Evolutionary conservation across 306 rosid species (phyloP), one percentile per base, ranked within the genome.

Genomic region (Lagenaria siceraria): DNA sequence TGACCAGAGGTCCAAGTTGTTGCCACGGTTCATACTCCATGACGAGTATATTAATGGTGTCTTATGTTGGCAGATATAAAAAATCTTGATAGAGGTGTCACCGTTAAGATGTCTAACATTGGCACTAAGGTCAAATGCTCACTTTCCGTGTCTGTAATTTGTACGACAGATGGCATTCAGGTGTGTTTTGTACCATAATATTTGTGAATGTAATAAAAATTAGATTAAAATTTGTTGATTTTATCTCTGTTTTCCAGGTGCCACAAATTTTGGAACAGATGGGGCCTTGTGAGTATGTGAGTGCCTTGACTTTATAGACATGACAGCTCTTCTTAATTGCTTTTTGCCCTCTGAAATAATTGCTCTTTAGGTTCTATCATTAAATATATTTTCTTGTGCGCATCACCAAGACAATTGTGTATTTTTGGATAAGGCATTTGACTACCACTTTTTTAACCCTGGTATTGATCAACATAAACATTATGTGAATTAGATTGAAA

Each of bases 281-380:
- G 54, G 98, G 98, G 80, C 75, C 74, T 49, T 92, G 98, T 72
- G 76, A 88, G 80, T 95, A 92, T 78, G 98, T 95, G 79, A 89
- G 98, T 88, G 78, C 85, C 79, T 54, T 35, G 53, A 78, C 42
- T 81, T 83, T 82, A 25, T 77, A 7, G 18, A 35, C 22, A 35
- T 46, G 52, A 27, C 35, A 69, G 13, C 68, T 52, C 18, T 54
- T 51, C 73, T 58, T 74, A 29, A 51, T 46, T 74, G n/a, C 63
- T 15, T 42, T 6, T 68, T 42, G n/a, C 55, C 36, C 75, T 22
- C n/a, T 43, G 33, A 42, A 22, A 24, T 66, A 38, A n/a, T 66
- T 66, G 15, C 22, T 64, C 15, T n/a, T 19, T 66, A 7, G 73
- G 73, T 66, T 66, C 53, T 68, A 68, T 42, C 53, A 22, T 68